These are phyloP conservation scores for Neopestalotiopsis clavispora DNA, from an alignment of 2,329 filamentous ascomycete species.

Conservation along the genomic window DNA sequence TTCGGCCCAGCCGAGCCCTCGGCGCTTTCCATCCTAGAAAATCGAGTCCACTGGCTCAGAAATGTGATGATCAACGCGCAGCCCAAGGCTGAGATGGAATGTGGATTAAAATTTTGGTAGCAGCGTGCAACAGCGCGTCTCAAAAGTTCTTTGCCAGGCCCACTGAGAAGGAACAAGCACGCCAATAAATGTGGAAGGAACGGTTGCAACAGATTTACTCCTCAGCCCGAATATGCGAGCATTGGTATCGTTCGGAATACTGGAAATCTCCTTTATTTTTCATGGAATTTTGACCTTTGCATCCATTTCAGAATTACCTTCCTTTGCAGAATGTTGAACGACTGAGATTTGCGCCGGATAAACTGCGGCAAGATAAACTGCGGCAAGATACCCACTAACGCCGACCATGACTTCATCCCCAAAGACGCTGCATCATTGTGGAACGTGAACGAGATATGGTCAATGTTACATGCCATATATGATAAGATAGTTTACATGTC, in stretches of 20 bases:
- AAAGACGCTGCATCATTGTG: not conserved
- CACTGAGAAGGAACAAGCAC: not conserved
- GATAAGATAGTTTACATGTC: too few species aligned
- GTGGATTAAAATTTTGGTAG: constrained; percentile 19
- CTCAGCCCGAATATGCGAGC: too few species aligned
- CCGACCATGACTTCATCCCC: constrained; percentile 14
- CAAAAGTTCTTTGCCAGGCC: not conserved
- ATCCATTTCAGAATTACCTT: too few species aligned
- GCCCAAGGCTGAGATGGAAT: constrained; percentile 14
- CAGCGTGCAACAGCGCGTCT: constrained; percentile 3
- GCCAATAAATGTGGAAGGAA: not conserved
- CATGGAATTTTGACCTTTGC: not conserved
- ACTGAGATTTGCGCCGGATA: constrained; percentile 15
- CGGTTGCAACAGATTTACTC: too few species aligned
- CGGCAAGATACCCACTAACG: not conserved
- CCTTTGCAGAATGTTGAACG: not conserved
- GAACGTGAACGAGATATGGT: not conserved
- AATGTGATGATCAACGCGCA: constrained; percentile 15
- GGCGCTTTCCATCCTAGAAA: not conserved
- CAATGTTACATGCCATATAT: too few species aligned
- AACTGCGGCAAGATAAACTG: constrained; percentile 11
- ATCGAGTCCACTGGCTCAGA: not conserved
- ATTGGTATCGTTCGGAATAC: not conserved
- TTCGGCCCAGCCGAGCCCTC: constrained; percentile 10
- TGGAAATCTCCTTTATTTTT: not conserved